Conservation (phyloP, 306 rosid genomes). For the Lathyrus aphaca region DNA sequence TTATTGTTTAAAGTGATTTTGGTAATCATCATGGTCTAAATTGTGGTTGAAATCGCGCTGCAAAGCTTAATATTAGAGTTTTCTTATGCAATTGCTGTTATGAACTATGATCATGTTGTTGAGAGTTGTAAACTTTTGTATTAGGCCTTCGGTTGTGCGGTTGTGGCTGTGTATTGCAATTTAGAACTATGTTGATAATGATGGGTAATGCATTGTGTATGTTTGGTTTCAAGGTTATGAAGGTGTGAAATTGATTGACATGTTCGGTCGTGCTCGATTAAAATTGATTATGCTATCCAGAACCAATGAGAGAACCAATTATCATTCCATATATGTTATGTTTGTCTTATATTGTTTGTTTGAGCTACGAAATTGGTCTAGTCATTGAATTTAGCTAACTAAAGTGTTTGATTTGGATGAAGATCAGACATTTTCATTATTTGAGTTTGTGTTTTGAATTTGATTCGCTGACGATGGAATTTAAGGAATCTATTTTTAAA, state of each 20-base stretch:
- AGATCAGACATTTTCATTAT: background rate
- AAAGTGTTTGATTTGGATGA: background rate
- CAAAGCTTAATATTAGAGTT: no score
- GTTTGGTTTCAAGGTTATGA: no score
- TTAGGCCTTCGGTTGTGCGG: background rate
- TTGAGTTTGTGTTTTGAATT: background rate
- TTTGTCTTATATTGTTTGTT: background rate
- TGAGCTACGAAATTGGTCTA: background rate
- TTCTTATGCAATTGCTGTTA: no score
- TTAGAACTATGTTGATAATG: background rate
- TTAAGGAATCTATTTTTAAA: background rate
- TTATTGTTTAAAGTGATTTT: background rate
- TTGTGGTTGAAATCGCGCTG: background rate
- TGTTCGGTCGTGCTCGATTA: no score
- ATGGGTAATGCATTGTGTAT: no score
- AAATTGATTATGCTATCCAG: no score
- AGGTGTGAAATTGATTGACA: no score
- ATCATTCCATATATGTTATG: background rate
- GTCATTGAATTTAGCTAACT: background rate
- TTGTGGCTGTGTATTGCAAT: background rate
- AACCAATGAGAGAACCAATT: no score
- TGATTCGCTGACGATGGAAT: background rate
- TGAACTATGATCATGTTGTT: background rate
- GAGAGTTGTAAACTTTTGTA: background rate
- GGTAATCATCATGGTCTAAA: background rate